Evolutionary conservation across 2,329 filamentous ascomycete species (phyloP).

Genomic region (Septoria linicola): DNA sequence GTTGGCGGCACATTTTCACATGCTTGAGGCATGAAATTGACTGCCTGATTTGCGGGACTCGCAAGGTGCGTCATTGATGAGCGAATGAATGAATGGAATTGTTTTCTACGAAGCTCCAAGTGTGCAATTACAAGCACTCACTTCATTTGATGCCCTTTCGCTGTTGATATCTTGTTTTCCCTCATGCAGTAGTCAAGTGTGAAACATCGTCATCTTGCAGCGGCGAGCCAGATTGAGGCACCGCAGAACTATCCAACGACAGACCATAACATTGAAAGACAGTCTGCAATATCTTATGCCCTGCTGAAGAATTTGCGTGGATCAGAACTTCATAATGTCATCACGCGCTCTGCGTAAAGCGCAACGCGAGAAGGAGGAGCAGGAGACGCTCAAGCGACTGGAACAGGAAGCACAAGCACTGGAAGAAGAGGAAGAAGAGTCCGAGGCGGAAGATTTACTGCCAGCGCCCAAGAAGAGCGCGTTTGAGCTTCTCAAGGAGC

Average conservation of each 20-base stretch:
- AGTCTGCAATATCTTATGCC: too few relatives aligned
- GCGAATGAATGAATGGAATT: constrained; percentile 1
- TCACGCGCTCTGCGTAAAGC: constrained; percentile 64
- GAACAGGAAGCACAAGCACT: constrained; percentile 29
- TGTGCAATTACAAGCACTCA: too few relatives aligned
- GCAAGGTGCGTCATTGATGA: constrained; percentile 14
- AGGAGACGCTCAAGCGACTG: constrained; percentile 48
- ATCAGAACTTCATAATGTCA: constrained; percentile 52
- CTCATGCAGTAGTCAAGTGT: too few relatives aligned
- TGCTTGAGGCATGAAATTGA: neutral
- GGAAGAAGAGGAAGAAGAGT: constrained; percentile 40
- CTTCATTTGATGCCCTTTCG: neutral
- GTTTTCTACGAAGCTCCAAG: neutral
- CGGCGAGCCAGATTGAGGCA: neutral
- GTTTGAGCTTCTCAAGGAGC: constrained; percentile 49
- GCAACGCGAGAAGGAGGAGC: constrained; percentile 61
- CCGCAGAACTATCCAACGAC: too few relatives aligned
- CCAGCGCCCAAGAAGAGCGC: constrained; percentile 42
- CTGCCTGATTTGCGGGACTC: constrained; percentile 14
- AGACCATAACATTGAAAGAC: too few relatives aligned
- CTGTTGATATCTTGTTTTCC: too few relatives aligned
- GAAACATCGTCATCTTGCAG: neutral
- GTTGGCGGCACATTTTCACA: neutral
- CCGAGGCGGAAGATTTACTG: constrained; percentile 39
- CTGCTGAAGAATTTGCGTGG: neutral